A percentile compares a stretch with the other conserved stretches of the same genome.
Evolutionary conservation across 345 rosid species (phyloP).

Genomic region (Eutrema yunnanense): DNA sequence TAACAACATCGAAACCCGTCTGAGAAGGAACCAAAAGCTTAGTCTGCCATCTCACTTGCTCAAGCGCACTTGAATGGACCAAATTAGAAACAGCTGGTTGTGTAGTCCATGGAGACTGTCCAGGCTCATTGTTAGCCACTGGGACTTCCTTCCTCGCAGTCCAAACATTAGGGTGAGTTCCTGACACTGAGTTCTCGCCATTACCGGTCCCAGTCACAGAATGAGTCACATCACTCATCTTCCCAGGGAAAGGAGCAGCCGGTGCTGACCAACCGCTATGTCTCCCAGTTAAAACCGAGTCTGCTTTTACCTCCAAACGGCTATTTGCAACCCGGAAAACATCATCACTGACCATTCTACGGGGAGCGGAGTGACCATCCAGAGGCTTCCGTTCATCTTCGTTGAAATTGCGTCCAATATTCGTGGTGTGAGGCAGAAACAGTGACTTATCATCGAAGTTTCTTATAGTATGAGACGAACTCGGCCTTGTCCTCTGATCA

Average conservation of each 20-base stretch:
- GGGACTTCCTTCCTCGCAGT: constrained; percentile 45
- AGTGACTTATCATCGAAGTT: constrained; percentile 73
- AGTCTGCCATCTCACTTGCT: constrained; percentile 73
- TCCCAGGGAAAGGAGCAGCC: constrained; percentile 36
- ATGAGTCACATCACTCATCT: constrained; percentile 32
- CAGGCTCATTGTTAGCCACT: constrained; percentile 31
- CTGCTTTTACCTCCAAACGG: constrained; percentile 41
- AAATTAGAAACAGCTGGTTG: constrained; percentile 49
- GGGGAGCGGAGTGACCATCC: constrained; percentile 56
- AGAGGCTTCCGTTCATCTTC: constrained; percentile 86
- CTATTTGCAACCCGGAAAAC: constrained; percentile 33
- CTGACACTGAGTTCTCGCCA: constrained; percentile 31
- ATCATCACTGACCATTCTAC: constrained; percentile 60
- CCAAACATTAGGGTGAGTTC: constrained; percentile 54
- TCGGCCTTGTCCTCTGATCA: constrained; percentile 59
- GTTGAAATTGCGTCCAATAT: constrained; percentile 68
- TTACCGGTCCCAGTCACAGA: constrained; percentile 29
- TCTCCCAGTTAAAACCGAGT: constrained; percentile 38
- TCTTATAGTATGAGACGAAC: constrained; percentile 50
- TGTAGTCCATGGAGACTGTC: constrained; percentile 44
- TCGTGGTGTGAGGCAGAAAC: constrained; percentile 42
- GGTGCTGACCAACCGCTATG: constrained; percentile 25
- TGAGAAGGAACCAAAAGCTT: constrained; percentile 45
- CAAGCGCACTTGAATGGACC: constrained; percentile 64
- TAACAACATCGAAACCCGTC: constrained; percentile 34